Base-by-base conservation (phyloP, 2,329 filamentous ascomycete species). In the Shiraia sp. region DNA sequence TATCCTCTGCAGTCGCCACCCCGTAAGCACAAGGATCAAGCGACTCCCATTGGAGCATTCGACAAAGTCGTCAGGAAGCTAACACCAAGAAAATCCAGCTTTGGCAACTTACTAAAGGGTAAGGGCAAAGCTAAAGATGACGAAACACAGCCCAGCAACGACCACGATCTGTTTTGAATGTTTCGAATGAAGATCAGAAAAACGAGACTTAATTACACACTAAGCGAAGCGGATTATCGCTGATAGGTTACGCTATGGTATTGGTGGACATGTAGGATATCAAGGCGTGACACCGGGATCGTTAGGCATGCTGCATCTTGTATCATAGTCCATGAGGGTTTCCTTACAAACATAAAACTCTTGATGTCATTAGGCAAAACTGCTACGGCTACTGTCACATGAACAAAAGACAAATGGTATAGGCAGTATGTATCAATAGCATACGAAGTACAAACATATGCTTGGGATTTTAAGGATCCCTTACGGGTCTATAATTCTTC, bases 61-160 rank as follows among this genome's bases (percentile, higher is more conserved):
- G 57, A 57, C 28, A 53, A 62, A 44, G 63, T 63, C 16, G 54
- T 66, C 15, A 53, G 64, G 32, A 67, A 60, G 45, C 48, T 68
- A 45, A 67, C 65, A 25, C 64, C 63, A 23, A 53, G 64, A 12
- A 68, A 68, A 43, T 52, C 51, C 42, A 67, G 64, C 47, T 51
- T 68, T 15, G 62, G 59, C 41, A 66, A 66, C 17, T 33, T 68
- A 13, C 46, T 68, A 25, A 68, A 63, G 31, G 63, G 61, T 5
- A 67, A 60, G 44, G 55, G 63, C 13, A 61, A 60, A 55, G 62
- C 54, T 45, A 57, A 45, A 36, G 41, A 32, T 7, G 52, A 60
- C 10, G 55, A 59, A 3, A n/a, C 17, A 6, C 51, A 44, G 26
- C 28, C 40, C 9, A 39, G 26, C 19, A 30, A 44, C n/a, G n/a